Evolutionary conservation across 306 rosid species (phyloP), one percentile per base, ranked within the genome.

Genomic region (Rubus idaeus): DNA sequence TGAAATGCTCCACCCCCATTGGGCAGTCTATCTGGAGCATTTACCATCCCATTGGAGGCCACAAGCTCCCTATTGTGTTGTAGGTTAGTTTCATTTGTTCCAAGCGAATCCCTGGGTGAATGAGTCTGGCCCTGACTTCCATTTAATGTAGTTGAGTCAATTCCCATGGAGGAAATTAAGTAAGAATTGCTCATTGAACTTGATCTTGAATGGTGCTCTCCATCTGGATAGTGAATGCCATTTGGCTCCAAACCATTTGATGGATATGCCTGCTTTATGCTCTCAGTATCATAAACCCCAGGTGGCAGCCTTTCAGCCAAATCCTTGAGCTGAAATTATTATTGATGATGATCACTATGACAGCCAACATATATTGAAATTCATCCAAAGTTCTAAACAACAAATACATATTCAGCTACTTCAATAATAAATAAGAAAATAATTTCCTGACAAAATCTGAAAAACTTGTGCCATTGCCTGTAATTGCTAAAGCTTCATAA

Each of bases 291-390:
- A 77, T 89, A 88, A 52, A 78, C 90, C 74, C 95, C 99, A 73
- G 96, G 92, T 52, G 97, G 97, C 70, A 92, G 83, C 79, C 90
- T 91, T 91, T 89, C 96, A n/a, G 98, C 98, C 70, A 95, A 70
- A 86, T 88, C 97, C 90, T 89, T 95, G 57, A 95, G 88, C 99
- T 95, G 92, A 68, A 84, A 86, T 53, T 60, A 79, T 75, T 80
- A 51, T 64, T 52, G 70, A 70, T 64, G 56, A 56, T 14, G 80
- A 83, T 86, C 49, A 81, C 47, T 69, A 72, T 4, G 23, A 72
- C 79, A 71, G 52, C 58, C 40, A 49, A 21, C 65, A 20, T 4
- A 58, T 10, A 68, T 51, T 20, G 69, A 61, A 80, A 45, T n/a
- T 70, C 46, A 51, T 49, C 41, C 17, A 9, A n/a, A 66, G 67